These are phyloP conservation scores for Irpex sp. DNA, from an alignment of 1,284 basidiomycete genomes.

Conservation along the genomic window DNA sequence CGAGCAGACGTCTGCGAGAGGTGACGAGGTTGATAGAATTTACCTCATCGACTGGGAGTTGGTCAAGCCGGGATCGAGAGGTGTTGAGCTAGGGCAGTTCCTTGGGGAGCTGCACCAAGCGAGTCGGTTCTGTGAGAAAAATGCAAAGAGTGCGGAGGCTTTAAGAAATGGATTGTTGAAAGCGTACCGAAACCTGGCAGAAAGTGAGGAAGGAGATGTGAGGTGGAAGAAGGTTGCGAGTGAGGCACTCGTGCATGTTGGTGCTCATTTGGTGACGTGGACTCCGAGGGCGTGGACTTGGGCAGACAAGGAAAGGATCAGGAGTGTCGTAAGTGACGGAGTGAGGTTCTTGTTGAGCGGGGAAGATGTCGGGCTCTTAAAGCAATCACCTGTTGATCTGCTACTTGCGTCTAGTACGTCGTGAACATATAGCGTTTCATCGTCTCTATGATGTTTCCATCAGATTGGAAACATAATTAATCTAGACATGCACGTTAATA, in stretches of 20 bases:
- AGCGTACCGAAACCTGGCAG: constrained; percentile 33
- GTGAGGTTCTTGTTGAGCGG: constrained; percentile 39
- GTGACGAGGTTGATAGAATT: constrained; percentile 33
- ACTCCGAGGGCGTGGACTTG: constrained; percentile 40
- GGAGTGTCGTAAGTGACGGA: constrained; percentile 45
- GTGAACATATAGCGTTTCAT: too few species aligned
- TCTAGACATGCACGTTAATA: neutral
- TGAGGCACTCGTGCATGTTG: constrained; percentile 39
- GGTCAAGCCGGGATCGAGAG: constrained; percentile 45
- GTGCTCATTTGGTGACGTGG: constrained; percentile 44
- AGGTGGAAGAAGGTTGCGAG: constrained; percentile 21
- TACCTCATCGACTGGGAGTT: constrained; percentile 61
- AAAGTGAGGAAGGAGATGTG: constrained; percentile 1
- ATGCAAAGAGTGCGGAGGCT: constrained; percentile 28
- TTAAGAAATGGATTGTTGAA: constrained; percentile 39
- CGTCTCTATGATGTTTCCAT: too few species aligned
- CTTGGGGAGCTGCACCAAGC: constrained; percentile 52
- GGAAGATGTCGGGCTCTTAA: constrained; percentile 12
- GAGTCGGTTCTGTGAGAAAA: constrained; percentile 38
- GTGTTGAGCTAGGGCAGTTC: constrained; percentile 56
- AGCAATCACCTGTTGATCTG: neutral
- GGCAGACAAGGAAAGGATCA: constrained; percentile 40
- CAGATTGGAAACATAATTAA: neutral
- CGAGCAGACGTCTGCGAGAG: constrained; percentile 16
- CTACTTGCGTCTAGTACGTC: neutral